These are phyloP conservation scores for Chaetomiaceae sp. DNA, from an alignment of 2,329 filamentous ascomycete species.

Conservation along the genomic window DNA sequence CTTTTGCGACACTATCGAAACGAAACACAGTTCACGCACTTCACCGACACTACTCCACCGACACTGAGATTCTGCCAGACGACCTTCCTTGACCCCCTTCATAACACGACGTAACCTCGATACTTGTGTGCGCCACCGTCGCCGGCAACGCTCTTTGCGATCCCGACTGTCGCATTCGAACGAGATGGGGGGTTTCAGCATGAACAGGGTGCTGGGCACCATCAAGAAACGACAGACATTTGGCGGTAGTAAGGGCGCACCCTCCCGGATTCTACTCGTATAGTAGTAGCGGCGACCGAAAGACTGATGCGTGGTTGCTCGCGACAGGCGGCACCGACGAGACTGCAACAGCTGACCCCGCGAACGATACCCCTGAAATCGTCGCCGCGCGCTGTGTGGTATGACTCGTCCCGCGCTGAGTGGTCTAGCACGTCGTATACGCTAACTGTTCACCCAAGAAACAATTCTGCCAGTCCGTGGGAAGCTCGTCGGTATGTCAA, in stretches of 20 bases:
- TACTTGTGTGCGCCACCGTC: background rate
- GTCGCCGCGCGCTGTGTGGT: constrained; percentile 64
- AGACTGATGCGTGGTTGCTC: constrained; percentile 11
- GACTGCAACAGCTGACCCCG: constrained; percentile 28
- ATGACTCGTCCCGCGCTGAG: constrained; percentile 33
- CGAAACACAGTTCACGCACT: background rate
- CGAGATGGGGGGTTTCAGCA: constrained; percentile 48
- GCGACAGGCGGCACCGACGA: constrained; percentile 20
- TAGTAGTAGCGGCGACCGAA: background rate
- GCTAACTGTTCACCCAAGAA: constrained; percentile 47
- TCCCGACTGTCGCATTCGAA: constrained; percentile 14
- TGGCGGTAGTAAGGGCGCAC: constrained; percentile 8
- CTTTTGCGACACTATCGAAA: constrained; percentile 1
- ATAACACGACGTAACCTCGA: background rate
- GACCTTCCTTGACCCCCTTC: background rate
- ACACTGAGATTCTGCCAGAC: background rate
- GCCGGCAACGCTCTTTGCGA: background rate
- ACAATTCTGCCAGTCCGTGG: constrained; percentile 75
- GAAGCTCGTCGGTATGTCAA: constrained; percentile 49
- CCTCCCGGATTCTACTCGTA: background rate
- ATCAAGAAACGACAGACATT: constrained; percentile 46
- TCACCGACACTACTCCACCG: background rate
- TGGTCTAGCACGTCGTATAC: background rate
- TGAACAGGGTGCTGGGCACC: constrained; percentile 54
- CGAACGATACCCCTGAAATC: constrained; percentile 60